phyloP scores from a whole-genome alignment of 2,329 filamentous ascomycete species.

The Diplodia corticola region DNA sequence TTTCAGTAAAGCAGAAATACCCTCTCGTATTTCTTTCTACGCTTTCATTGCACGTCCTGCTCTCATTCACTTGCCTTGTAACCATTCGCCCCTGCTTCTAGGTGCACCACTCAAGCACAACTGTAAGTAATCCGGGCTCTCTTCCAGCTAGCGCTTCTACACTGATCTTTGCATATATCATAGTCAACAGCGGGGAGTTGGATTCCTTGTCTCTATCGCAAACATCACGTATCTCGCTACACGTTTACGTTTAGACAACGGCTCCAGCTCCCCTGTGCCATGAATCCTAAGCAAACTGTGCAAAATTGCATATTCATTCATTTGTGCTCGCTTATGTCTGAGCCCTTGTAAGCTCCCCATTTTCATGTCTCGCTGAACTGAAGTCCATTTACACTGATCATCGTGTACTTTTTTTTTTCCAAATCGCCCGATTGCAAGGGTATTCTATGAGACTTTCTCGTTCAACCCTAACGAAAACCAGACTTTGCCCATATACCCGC shows the following conservation, averaged over 20 bases:
- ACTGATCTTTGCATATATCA: neutral
- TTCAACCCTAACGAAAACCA: neutral
- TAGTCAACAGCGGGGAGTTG: neutral
- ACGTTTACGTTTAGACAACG: neutral
- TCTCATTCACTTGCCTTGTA: neutral
- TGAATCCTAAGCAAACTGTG: neutral
- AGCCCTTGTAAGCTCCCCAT: neutral
- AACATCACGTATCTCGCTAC: neutral
- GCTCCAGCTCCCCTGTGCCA: neutral
- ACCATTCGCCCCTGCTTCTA: neutral
- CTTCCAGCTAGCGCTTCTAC: too few species aligned
- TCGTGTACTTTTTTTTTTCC: neutral
- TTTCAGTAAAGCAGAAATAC: constrained; percentile 18
- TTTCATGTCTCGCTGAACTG: neutral
- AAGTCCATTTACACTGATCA: neutral
- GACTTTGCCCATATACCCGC: neutral
- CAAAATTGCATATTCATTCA: neutral
- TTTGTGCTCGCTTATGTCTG: neutral
- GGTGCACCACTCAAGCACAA: neutral
- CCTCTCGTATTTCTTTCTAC: constrained; percentile 4
- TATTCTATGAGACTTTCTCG: neutral
- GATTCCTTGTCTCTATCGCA: neutral
- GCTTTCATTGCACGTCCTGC: neutral
- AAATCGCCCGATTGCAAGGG: neutral
- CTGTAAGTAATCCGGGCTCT: neutral